Percentiles rank a stretch among this genome's conserved stretches.
phyloP scores from a whole-genome alignment of 2,329 filamentous ascomycete genomes.

The Botrytis tulipae region DNA sequence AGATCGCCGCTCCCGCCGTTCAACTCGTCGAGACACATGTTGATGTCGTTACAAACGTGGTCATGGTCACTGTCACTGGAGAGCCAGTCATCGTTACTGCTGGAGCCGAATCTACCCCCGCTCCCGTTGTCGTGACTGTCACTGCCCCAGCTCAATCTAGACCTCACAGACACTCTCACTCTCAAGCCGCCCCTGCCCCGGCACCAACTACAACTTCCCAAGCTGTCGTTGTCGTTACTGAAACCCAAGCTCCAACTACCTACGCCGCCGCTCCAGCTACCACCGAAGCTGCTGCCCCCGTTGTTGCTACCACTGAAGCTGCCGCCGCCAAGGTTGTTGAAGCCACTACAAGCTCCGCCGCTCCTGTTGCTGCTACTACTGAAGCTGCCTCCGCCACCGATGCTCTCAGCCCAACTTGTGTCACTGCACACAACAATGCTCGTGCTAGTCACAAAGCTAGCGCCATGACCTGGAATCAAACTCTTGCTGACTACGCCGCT shows the following conservation, averaged over 20 bases:
- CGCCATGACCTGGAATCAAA: slow-evolving; percentile 63
- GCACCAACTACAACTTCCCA: slow-evolving; percentile 16
- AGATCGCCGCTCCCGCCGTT: background rate
- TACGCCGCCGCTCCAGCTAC: slow-evolving; percentile 3
- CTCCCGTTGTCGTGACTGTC: slow-evolving; percentile 11
- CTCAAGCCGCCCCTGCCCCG: slow-evolving; percentile 4
- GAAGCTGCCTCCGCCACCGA: slow-evolving; percentile 22
- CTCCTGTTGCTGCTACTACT: slow-evolving; percentile 7
- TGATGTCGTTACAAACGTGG: slow-evolving; percentile 39
- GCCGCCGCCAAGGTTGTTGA: background rate
- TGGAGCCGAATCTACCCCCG: slow-evolving; percentile 8
- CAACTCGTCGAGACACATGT: slow-evolving; percentile 21
- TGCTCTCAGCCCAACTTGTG: slow-evolving; percentile 23
- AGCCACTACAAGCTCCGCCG: background rate
- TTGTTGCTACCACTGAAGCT: background rate
- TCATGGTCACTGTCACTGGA: slow-evolving; percentile 35
- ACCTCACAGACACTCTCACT: slow-evolving; percentile 14
- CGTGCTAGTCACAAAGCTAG: slow-evolving; percentile 75
- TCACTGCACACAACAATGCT: slow-evolving; percentile 71
- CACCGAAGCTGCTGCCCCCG: background rate
- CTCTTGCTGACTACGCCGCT: slow-evolving; percentile 62
- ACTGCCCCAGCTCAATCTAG: slow-evolving; percentile 18
- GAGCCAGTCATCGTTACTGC: slow-evolving; percentile 3
- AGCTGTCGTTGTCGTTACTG: slow-evolving; percentile 10
- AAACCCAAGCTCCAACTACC: background rate